A percentile compares a stretch with the other conserved stretches of the same genome.
Evolutionary conservation across 768 basidiomycete genomes (phyloP).

Genomic region (Scleroderma bovista): DNA sequence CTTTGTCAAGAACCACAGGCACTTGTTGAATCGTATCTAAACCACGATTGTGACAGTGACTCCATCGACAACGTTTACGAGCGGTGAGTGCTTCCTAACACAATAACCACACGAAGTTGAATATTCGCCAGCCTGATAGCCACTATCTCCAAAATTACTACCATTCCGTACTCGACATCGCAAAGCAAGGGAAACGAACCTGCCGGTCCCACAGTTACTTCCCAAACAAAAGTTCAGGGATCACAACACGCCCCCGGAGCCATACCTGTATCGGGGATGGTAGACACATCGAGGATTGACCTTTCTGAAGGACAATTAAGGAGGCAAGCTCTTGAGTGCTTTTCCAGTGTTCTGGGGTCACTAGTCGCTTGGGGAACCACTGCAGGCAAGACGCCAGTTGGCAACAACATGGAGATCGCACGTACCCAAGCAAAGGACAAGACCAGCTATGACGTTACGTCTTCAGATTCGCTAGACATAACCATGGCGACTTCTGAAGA

Average conservation of each 20-base stretch:
- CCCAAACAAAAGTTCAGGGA: conserved; percentile 32
- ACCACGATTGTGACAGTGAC: conserved; percentile 96
- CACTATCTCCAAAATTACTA: conserved; percentile 89
- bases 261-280: conserved; percentile 57
- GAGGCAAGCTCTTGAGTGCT: conserved; percentile 90
- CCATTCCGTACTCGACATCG: conserved; percentile 42
- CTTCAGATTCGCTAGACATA: conserved; percentile 56
- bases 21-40: conserved; percentile 97
- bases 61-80: conserved; percentile 97
- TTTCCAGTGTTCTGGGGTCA: conserved; percentile 83
- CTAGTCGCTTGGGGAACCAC: conserved; percentile 86
- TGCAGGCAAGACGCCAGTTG: conserved; percentile 31
- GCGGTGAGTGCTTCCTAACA: conserved; percentile 46
- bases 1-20: conserved; percentile 96
- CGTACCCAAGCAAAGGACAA: conserved; percentile 53
- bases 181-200: conserved; percentile 53
- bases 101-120: conserved; percentile 6
- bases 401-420: conserved; percentile 35
- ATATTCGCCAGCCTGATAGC: conserved; percentile 68
- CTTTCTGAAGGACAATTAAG: conserved; percentile 80
- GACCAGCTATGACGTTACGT: conserved; percentile 40
- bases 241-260: conserved; percentile 58
- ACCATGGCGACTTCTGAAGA: conserved; percentile 43
- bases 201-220: conserved; percentile 53
- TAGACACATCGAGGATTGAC: conserved; percentile 63